These are phyloP conservation scores for Botryotinia globosa DNA, from an alignment of 2,329 filamentous ascomycete genomes.

Conservation along the genomic window DNA sequence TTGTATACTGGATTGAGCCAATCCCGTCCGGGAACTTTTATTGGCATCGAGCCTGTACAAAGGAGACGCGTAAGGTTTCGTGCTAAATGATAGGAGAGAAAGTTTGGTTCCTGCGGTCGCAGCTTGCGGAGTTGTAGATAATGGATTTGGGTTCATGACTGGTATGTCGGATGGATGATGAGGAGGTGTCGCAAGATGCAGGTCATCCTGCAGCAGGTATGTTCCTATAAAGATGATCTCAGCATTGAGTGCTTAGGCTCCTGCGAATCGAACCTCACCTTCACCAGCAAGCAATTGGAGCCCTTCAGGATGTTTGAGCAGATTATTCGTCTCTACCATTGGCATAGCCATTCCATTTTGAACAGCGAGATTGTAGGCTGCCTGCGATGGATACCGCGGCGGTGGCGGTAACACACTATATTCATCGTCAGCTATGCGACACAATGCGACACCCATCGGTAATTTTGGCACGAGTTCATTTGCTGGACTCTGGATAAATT, in stretches of 20 bases:
- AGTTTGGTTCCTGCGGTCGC: conserved; percentile 81
- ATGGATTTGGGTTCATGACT: conserved; percentile 81
- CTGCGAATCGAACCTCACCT: conserved; percentile 50
- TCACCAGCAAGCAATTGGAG: conserved; percentile 93
- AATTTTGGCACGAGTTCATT: conserved; percentile 19
- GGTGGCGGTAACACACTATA: conserved; percentile 73
- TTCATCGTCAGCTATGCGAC: conserved; percentile 8
- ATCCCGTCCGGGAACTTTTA: conserved; percentile 45
- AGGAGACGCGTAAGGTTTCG: conserved; percentile 44
- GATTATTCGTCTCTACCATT: conserved; percentile 93
- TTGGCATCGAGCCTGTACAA: conserved; percentile 55
- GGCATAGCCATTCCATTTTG: conserved; percentile 66
- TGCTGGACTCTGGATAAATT: conserved; percentile 15
- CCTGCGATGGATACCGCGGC: conserved; percentile 74
- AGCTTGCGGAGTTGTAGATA: conserved; percentile 81
- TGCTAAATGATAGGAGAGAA: conserved; percentile 58
- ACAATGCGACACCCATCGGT: conserved; percentile 28
- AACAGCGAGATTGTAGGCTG: conserved; percentile 69
- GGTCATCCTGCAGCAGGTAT: conserved; percentile 85
- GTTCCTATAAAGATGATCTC: conserved; percentile 56
- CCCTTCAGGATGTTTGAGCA: conserved; percentile 73
- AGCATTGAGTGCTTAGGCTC: background rate
- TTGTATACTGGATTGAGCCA: conserved; percentile 50
- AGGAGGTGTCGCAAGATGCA: conserved; percentile 89
- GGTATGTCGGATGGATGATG: conserved; percentile 94